These are phyloP conservation scores for Apiospora pterosperma DNA, from an alignment of 2,329 filamentous ascomycete species.

Conservation along the genomic window DNA sequence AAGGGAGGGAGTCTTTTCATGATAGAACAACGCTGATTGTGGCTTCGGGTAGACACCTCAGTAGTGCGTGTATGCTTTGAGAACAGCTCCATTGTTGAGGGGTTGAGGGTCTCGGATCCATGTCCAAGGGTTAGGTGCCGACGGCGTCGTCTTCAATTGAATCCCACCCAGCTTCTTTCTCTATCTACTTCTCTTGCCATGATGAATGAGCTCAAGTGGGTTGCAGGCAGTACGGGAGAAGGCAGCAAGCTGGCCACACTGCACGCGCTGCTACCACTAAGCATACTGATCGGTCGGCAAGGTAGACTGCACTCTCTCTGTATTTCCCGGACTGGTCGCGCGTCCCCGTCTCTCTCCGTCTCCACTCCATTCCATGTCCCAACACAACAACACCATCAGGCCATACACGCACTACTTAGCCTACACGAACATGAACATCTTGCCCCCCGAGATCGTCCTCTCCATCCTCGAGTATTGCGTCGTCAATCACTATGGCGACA, in stretches of 20 bases:
- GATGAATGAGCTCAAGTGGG: no score
- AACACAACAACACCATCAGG: not conserved
- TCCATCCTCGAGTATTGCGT: constrained; percentile 42
- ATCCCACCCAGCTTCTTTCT: no score
- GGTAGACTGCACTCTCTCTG: not conserved
- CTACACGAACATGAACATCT: constrained; percentile 36
- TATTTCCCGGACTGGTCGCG: not conserved
- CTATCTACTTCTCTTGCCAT: no score
- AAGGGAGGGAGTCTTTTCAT: not conserved
- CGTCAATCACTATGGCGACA: constrained; percentile 32
- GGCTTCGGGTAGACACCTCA: no score
- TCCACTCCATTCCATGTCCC: not conserved
- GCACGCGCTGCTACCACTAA: no score
- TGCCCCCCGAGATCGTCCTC: constrained; percentile 46
- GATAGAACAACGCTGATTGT: not conserved
- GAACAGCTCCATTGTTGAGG: no score
- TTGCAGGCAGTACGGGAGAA: no score
- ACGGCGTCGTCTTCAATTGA: no score
- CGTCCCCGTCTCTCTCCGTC: not conserved
- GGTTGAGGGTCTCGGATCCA: no score
- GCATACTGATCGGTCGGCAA: not conserved
- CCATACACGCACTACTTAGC: not conserved
- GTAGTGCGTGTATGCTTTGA: no score
- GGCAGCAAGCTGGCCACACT: no score
- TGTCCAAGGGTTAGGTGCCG: no score